These are phyloP conservation scores for Epichloe scottii DNA, from an alignment of 2,329 filamentous ascomycete genomes.

Conservation along the genomic window DNA sequence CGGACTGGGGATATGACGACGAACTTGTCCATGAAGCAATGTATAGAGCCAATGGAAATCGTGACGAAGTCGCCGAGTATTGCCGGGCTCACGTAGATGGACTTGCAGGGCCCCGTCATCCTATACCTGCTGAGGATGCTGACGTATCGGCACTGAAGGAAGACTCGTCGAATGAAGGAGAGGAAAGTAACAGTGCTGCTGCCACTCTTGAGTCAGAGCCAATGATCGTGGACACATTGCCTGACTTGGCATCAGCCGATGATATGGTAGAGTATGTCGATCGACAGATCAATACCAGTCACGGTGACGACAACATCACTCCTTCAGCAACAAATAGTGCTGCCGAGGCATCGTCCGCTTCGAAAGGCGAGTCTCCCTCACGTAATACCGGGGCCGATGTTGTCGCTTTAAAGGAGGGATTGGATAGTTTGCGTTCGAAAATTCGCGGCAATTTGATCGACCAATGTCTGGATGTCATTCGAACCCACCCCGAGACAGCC, in stretches of 20 bases:
- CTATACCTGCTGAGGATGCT: slow-evolving; percentile 51
- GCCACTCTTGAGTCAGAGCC: slow-evolving; percentile 20
- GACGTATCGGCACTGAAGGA: slow-evolving; percentile 22
- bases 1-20: slow-evolving; percentile 28
- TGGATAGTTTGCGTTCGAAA: slow-evolving; percentile 62
- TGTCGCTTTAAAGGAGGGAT: slow-evolving; percentile 50
- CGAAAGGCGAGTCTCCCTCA: slow-evolving; percentile 9
- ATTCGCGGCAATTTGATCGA: slow-evolving; percentile 73
- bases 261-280: slow-evolving; percentile 3
- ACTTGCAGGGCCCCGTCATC: slow-evolving; percentile 48
- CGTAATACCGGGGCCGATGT: slow-evolving; percentile 8
- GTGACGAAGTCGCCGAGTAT: slow-evolving; percentile 55
- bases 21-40: slow-evolving; percentile 65
- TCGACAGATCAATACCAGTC: background rate
- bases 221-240: slow-evolving; percentile 25
- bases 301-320: background rate
- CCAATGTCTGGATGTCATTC: slow-evolving; percentile 78
- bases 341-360: background rate
- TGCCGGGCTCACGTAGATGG: slow-evolving; percentile 51
- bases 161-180: slow-evolving; percentile 12
- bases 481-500: slow-evolving; percentile 75
- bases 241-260: slow-evolving; percentile 7
- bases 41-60: slow-evolving; percentile 65
- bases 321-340: slow-evolving; percentile 4
- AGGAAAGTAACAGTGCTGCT: slow-evolving; percentile 13